Percentiles rank a stretch among this genome's conserved stretches.
phyloP scores from a whole-genome alignment of 1,284 basidiomycete species.

The Cryptococcus neoformans region DNA sequence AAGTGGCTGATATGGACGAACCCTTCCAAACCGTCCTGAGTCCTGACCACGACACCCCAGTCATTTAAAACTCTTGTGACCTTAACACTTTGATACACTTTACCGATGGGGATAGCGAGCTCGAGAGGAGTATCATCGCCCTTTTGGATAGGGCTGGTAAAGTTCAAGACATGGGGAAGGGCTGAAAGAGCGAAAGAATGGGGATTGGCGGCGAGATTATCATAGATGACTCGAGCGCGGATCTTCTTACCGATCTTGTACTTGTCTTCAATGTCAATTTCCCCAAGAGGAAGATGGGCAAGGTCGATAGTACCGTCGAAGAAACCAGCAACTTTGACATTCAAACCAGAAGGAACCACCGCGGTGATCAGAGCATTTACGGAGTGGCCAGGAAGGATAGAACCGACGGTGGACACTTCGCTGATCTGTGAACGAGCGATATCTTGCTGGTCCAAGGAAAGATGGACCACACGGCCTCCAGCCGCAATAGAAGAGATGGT shows the following conservation, averaged over 20 bases:
- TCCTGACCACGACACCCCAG: constrained; percentile 70
- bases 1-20: constrained; percentile 93
- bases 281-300: constrained; percentile 62
- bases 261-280: constrained; percentile 53
- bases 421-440: constrained; percentile 57
- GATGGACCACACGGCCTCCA: constrained; percentile 42
- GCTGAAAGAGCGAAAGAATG: constrained; percentile 78
- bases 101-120: constrained; percentile 69
- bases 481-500: constrained; percentile 61
- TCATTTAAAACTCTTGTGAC: constrained; percentile 73
- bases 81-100: constrained; percentile 65
- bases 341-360: constrained; percentile 73
- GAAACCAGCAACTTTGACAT: constrained; percentile 87
- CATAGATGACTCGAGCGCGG: constrained; percentile 83
- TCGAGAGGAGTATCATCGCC: constrained; percentile 50
- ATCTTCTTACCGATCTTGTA: constrained; percentile 79
- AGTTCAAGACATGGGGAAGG: constrained; percentile 65
- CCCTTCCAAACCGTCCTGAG: constrained; percentile 64
- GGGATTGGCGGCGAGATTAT: constrained; percentile 64
- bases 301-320: constrained; percentile 89
- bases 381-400: constrained; percentile 80
- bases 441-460: constrained; percentile 53
- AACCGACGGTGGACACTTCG: constrained; percentile 73
- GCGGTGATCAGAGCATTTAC: constrained; percentile 84
- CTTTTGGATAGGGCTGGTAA: constrained; percentile 50